phyloP scores from a whole-genome alignment of 1,284 basidiomycete species.

The Termitomyces sp. region DNA sequence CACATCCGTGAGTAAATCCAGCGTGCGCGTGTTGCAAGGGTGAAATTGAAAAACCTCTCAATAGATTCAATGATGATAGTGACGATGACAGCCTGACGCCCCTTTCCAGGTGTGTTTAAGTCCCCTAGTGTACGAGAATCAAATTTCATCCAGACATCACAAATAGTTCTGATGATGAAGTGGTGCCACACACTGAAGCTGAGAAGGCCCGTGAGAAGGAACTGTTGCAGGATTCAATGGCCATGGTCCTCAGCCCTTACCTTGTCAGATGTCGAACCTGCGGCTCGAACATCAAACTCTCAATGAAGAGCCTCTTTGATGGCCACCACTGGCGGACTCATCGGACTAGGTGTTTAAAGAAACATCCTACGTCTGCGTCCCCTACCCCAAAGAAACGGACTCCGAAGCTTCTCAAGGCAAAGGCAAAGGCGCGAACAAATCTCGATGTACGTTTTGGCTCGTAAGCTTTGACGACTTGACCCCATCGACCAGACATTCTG shows the following conservation, averaged over 20 bases:
- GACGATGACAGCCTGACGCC: slow-evolving; percentile 10
- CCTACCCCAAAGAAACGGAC: slow-evolving; percentile 18
- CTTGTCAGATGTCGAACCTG: slow-evolving; percentile 56
- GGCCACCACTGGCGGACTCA: slow-evolving; percentile 65
- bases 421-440: slow-evolving; percentile 1
- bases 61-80: slow-evolving; percentile 11
- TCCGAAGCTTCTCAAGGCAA: slow-evolving; percentile 8
- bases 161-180: slow-evolving; percentile 9
- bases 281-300: slow-evolving; percentile 55
- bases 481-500: slow-evolving; percentile 5
- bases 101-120: slow-evolving; percentile 10
- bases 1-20: slow-evolving; percentile 13
- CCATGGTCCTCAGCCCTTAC: slow-evolving; percentile 45
- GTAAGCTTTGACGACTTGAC: slow-evolving; percentile 3
- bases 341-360: slow-evolving; percentile 47
- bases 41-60: neutral
- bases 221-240: slow-evolving; percentile 45
- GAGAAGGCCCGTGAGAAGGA: slow-evolving; percentile 41
- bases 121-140: too few species aligned
- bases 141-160: neutral
- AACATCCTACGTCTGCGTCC: slow-evolving; percentile 10
- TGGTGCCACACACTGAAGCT: slow-evolving; percentile 21
- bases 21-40: slow-evolving; percentile 1
- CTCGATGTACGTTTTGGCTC: slow-evolving; percentile 5
- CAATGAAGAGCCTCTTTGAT: slow-evolving; percentile 60